Evolutionary conservation across 306 rosid species (phyloP), one percentile per base, ranked within the genome.

Genomic region (Arachis stenosperma): DNA sequence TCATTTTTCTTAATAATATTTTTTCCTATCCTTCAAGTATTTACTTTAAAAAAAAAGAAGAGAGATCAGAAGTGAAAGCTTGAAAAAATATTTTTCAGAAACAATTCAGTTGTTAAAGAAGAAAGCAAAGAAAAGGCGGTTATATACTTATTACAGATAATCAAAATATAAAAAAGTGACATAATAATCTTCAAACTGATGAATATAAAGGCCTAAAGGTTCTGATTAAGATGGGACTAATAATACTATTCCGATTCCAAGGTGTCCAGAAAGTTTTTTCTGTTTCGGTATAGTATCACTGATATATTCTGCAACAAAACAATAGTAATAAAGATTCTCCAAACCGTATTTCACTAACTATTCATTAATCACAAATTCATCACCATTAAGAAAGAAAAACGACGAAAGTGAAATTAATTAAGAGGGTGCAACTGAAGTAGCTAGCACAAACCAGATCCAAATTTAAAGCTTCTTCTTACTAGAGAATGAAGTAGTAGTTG

Each of bases 401-500:
- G 13, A 2, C 15, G 17, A 72, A 5, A 55, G 58, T 51, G 48
- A 52, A 68, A 55, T 29, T 37, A 61, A 48, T 47, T 10, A 48
- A 33, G 37, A 56, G 54, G 64, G 67, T 70, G 70, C 81, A 60
- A 53, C 39, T 78, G 51, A 51, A 40, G 54, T 59, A 53, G 71
- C 75, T 33, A 33, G 4, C 37, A 33, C 37, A 33, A 2, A 61
- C 8, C 57, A 55, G 65, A 77, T 77, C 81, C 47, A 12, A 48
- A 29, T 77, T 40, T 14, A 6, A 74, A 64, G 27, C 27, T 22
- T 33, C 37, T 33, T 33, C 37, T 33, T 33, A 33, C 37, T 33
- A 33, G 3, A 33, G 37, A 33, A 22, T 22, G 37, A 33, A 33
- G 37, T 33, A 33, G 37, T 33, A 33, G 37, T 33, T 55, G 39